Conservation (phyloP, 2,329 filamentous ascomycete species). For the Penicillium sp. region DNA sequence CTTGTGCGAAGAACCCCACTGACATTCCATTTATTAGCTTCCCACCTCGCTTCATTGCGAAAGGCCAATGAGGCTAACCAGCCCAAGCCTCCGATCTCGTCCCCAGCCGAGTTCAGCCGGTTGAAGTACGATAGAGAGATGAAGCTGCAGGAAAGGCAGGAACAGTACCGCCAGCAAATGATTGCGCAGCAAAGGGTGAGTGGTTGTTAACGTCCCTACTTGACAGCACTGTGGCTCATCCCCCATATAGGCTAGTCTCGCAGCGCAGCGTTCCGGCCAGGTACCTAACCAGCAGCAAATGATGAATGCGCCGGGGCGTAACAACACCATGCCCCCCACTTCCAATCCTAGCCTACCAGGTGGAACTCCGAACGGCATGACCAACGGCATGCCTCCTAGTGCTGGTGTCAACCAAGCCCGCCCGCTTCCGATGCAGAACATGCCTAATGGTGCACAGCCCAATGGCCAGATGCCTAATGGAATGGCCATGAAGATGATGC, state of each 20-base stretch:
- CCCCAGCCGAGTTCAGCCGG: constrained; percentile 85
- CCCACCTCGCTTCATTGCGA: constrained; percentile 72
- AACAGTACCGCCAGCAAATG: constrained; percentile 64
- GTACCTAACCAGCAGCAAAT: constrained; percentile 41
- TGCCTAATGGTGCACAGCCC: constrained; percentile 43
- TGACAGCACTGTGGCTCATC: constrained; percentile 13
- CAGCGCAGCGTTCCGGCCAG: constrained; percentile 44
- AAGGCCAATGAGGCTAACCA: constrained; percentile 72
- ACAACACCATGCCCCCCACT: constrained; percentile 40
- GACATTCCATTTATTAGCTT: constrained; percentile 42
- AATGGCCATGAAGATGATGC: constrained; percentile 57
- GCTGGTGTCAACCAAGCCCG: constrained; percentile 39
- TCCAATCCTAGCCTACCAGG: constrained; percentile 38
- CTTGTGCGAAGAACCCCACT: constrained; percentile 6
- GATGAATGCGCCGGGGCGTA: constrained; percentile 38
- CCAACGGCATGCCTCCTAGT: constrained; percentile 45
- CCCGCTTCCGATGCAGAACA: constrained; percentile 42
- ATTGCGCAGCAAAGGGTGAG: constrained; percentile 54
- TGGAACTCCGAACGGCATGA: constrained; percentile 43
- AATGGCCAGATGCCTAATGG: constrained; percentile 53
- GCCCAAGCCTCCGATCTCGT: constrained; percentile 61
- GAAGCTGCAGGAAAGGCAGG: constrained; percentile 56
- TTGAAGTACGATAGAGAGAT: constrained; percentile 85
- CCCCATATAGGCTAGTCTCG: constrained; percentile 38
- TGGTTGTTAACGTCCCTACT: background rate